A percentile compares a stretch with the other conserved stretches of the same genome.
Evolutionary conservation across 75 land plant species (phyloP).

Genomic region (Selaginella moellendorffii): DNA sequence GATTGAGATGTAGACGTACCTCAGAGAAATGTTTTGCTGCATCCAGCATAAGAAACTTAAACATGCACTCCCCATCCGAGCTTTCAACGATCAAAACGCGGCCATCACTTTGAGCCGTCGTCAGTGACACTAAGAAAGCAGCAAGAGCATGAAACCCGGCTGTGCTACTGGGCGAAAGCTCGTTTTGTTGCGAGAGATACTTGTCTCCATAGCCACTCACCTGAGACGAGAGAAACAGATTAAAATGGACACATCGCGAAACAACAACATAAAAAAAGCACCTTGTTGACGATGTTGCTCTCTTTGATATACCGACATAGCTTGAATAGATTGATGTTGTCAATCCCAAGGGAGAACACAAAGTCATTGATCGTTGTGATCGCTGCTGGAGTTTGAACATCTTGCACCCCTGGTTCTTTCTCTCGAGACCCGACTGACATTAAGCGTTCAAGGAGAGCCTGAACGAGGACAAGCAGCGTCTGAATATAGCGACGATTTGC

Average conservation of each 20-base stretch:
- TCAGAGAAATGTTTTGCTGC: constrained; percentile 76
- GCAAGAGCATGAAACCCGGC: constrained; percentile 55
- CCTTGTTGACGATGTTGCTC: constrained; percentile 92
- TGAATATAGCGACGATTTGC: constrained; percentile 89
- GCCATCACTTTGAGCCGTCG: constrained; percentile 72
- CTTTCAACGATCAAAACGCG: constrained; percentile 43
- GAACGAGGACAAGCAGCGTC: constrained; percentile 50
- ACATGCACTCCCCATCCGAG: constrained; percentile 18
- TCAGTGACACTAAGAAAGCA: constrained; percentile 53
- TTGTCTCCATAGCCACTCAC: constrained; percentile 77
- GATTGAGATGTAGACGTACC: constrained; percentile 26
- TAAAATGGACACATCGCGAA: too few species aligned
- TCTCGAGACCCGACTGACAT: too few species aligned
- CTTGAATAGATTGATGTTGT: constrained; percentile 91
- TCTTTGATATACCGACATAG: constrained; percentile 60
- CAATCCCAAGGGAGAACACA: constrained; percentile 72
- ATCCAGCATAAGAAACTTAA: constrained; percentile 94
- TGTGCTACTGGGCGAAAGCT: too few species aligned
- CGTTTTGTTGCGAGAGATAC: constrained; percentile 23
- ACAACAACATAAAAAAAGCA: constrained; percentile 13
- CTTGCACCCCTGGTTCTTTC: too few species aligned
- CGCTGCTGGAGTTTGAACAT: too few species aligned
- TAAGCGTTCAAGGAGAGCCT: constrained; percentile 38
- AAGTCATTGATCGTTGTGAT: constrained; percentile 83
- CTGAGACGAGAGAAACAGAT: too few species aligned